Evolutionary conservation across 805 yeast genomes (phyloP).

Genomic region (Wickerhamiella spandovensis): DNA sequence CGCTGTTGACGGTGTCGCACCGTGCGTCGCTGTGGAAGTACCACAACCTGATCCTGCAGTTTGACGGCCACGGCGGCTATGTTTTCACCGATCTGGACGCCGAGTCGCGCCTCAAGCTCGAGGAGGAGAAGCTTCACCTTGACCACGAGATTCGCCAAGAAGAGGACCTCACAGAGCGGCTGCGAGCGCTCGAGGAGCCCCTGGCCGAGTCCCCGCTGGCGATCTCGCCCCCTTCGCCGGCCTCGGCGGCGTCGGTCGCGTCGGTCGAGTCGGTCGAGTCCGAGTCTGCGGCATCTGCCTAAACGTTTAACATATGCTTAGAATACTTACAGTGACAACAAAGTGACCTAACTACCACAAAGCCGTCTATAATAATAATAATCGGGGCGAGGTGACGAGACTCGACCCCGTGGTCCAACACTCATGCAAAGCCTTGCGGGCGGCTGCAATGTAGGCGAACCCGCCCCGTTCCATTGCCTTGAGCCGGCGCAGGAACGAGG

Average conservation of each 20-base stretch:
- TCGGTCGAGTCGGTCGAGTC: no score
- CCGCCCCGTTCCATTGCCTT: slow-evolving; percentile 31
- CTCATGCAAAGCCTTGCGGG: slow-evolving; percentile 27
- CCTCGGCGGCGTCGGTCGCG: no score
- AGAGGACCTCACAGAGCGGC: slow-evolving; percentile 50
- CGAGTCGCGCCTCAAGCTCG: slow-evolving; percentile 53
- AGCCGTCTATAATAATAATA: background rate
- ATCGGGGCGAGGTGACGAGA: background rate
- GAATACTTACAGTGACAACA: no score
- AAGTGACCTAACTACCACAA: no score
- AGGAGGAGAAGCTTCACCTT: slow-evolving; percentile 59
- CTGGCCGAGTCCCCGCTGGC: background rate
- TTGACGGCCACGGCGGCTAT: slow-evolving; percentile 73
- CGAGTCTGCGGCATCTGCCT: no score
- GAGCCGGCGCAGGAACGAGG: slow-evolving; percentile 31
- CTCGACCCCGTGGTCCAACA: background rate
- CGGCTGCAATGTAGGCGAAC: slow-evolving; percentile 26
- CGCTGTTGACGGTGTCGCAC: slow-evolving; percentile 82
- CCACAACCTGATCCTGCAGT: slow-evolving; percentile 69
- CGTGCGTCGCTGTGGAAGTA: slow-evolving; percentile 87
- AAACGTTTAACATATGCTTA: no score
- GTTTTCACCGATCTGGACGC: slow-evolving; percentile 55
- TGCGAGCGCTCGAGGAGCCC: slow-evolving; percentile 32
- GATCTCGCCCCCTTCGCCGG: no score
- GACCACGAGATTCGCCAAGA: slow-evolving; percentile 62